Percentiles rank a stretch among this genome's conserved stretches.
phyloP scores from a whole-genome alignment of 2,329 filamentous ascomycete genomes.

The Akanthomyces lecanii region DNA sequence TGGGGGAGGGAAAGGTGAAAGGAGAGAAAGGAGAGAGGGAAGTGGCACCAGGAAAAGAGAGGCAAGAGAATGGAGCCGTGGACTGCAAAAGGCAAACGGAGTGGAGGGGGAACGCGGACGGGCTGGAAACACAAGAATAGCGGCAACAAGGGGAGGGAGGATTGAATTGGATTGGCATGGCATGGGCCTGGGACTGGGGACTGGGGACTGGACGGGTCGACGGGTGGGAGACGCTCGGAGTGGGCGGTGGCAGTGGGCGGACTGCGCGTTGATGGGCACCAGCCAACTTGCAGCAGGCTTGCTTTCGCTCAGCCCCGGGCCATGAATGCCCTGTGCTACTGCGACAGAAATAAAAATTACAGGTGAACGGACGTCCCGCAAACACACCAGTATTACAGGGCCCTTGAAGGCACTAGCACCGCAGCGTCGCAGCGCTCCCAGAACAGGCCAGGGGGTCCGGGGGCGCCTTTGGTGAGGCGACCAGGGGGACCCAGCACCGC shows the following conservation, averaged over 20 bases:
- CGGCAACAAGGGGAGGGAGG: background rate
- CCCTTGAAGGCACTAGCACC: background rate
- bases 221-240: background rate
- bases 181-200: background rate
- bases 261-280: background rate
- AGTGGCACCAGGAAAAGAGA: constrained; percentile 7
- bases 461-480: background rate
- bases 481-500: background rate
- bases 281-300: too few relatives aligned
- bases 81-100: constrained; percentile 1
- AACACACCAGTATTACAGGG: too few relatives aligned
- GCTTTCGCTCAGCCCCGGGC: too few relatives aligned
- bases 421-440: background rate
- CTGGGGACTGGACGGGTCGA: background rate
- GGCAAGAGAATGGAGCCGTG: constrained; percentile 10
- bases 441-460: background rate
- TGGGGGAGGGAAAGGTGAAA: constrained; percentile 5
- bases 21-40: background rate
- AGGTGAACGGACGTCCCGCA: too few relatives aligned
- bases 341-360: too few relatives aligned
- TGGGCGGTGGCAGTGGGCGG: background rate
- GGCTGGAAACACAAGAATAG: background rate
- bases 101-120: background rate
- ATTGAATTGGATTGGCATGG: background rate
- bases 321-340: too few relatives aligned